Evolutionary conservation across 805 yeast species (phyloP).

Genomic region (Barnettozyma sp.): DNA sequence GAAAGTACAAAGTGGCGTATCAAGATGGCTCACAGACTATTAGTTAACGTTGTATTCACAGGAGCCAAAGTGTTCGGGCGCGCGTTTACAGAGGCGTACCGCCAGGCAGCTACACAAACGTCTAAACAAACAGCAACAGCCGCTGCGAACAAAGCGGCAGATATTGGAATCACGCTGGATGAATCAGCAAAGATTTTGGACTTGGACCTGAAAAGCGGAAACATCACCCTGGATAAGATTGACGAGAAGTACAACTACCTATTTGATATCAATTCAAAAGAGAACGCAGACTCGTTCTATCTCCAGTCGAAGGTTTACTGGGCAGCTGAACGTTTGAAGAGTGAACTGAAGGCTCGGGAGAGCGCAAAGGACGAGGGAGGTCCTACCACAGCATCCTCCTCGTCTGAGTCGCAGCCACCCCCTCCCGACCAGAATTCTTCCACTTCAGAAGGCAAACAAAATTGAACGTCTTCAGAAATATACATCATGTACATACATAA

Average conservation of each 20-base stretch:
- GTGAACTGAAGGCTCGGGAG: constrained; percentile 58
- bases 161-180: constrained; percentile 73
- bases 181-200: constrained; percentile 91
- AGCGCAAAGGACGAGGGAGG: constrained; percentile 21
- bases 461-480: too few species aligned
- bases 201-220: constrained; percentile 49
- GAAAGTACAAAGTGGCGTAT: too few species aligned
- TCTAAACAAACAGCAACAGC: constrained; percentile 59
- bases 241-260: constrained; percentile 71
- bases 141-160: constrained; percentile 38
- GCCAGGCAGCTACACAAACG: constrained; percentile 93
- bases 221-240: constrained; percentile 49
- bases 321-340: constrained; percentile 85
- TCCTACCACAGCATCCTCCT: too few species aligned
- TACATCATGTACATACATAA: too few species aligned
- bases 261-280: constrained; percentile 85
- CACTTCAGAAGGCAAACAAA: constrained; percentile 13
- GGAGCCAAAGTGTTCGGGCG: constrained; percentile 95
- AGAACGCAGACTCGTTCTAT: constrained; percentile 93
- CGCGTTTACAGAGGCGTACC: constrained; percentile 95
- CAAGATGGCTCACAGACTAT: constrained; percentile 78
- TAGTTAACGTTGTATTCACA: constrained; percentile 84
- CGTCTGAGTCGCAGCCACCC: too few species aligned
- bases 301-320: constrained; percentile 88
- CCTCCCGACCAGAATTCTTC: constrained; percentile 4